These are phyloP conservation scores for Termitomyces sp. DNA, from an alignment of 1,284 basidiomycete species.

Conservation along the genomic window DNA sequence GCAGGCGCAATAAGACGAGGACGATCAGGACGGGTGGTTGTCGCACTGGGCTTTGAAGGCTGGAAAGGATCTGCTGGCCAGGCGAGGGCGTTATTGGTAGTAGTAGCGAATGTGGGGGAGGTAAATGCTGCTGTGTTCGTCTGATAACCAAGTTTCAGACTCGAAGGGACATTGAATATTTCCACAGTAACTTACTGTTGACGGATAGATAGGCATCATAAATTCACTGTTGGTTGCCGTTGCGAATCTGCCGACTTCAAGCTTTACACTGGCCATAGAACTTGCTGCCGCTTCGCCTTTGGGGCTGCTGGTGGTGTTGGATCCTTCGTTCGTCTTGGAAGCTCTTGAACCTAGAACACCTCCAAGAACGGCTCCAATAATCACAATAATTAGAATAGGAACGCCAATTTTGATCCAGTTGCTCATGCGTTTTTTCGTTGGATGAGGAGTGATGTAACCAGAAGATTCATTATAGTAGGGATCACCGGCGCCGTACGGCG, in stretches of 20 bases:
- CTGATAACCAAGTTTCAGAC: conserved; percentile 31
- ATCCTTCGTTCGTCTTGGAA: conserved; percentile 31
- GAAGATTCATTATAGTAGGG: conserved; percentile 65
- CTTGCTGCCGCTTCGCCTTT: conserved; percentile 36
- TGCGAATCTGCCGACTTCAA: conserved; percentile 59
- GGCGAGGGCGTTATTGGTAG: conserved; percentile 41
- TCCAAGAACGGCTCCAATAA: conserved; percentile 74
- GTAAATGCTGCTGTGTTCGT: conserved; percentile 78
- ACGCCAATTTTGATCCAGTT: conserved; percentile 66
- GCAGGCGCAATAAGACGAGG: conserved; percentile 89
- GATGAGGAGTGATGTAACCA: conserved; percentile 53
- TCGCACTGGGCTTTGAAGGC: conserved; percentile 54
- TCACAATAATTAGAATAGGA: conserved; percentile 59
- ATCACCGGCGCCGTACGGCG: conserved; percentile 42
- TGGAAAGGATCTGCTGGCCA: conserved; percentile 79
- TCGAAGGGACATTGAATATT: neutral
- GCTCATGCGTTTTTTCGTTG: conserved; percentile 41
- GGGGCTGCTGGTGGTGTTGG: conserved; percentile 13
- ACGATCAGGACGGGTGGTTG: conserved; percentile 69
- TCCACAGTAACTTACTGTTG: conserved; percentile 55
- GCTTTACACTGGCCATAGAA: conserved; percentile 56
- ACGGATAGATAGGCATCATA: conserved; percentile 84
- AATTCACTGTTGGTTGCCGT: conserved; percentile 71
- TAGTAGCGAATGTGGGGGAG: conserved; percentile 63
- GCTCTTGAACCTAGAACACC: conserved; percentile 67